Conservation (phyloP, 164 flowering plant genomes). For the Akebia trifoliata region DNA sequence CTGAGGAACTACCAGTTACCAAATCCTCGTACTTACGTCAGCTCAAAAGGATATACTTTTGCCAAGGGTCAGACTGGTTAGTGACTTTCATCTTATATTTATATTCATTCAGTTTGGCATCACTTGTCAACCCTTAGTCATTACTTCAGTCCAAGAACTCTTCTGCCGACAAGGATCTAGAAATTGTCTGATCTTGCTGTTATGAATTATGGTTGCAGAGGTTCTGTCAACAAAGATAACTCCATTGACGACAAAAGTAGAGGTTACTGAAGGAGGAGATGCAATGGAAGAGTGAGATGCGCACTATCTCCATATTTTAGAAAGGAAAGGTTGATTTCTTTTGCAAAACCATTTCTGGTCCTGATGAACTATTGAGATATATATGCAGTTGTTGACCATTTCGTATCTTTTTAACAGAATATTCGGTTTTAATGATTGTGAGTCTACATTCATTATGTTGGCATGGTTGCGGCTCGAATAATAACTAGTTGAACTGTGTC, state of each 20-base stretch:
- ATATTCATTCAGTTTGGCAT: neutral
- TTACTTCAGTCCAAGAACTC: no score
- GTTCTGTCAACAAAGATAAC: conserved; percentile 62
- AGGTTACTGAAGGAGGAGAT: conserved; percentile 56
- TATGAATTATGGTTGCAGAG: conserved; percentile 38
- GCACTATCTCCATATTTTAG: no score
- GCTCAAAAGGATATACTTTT: conserved; percentile 57
- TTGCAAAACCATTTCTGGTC: no score
- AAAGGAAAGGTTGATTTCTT: no score
- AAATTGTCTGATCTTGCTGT: neutral
- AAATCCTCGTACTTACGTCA: conserved; percentile 75
- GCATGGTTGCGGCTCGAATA: no score
- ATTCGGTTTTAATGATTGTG: no score
- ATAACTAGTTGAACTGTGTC: no score
- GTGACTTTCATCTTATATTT: conserved; percentile 10
- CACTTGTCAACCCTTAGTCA: neutral
- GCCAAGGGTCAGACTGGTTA: conserved; percentile 68
- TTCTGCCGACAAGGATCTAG: no score
- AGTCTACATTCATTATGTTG: no score
- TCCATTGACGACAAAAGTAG: conserved; percentile 51
- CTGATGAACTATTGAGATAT: no score
- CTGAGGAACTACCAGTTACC: conserved; percentile 69
- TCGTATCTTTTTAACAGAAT: no score
- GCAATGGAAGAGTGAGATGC: conserved; percentile 77
- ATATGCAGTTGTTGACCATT: no score